phyloP scores from a whole-genome alignment of 2,329 filamentous ascomycete species.

The Penicillium corylophilum region DNA sequence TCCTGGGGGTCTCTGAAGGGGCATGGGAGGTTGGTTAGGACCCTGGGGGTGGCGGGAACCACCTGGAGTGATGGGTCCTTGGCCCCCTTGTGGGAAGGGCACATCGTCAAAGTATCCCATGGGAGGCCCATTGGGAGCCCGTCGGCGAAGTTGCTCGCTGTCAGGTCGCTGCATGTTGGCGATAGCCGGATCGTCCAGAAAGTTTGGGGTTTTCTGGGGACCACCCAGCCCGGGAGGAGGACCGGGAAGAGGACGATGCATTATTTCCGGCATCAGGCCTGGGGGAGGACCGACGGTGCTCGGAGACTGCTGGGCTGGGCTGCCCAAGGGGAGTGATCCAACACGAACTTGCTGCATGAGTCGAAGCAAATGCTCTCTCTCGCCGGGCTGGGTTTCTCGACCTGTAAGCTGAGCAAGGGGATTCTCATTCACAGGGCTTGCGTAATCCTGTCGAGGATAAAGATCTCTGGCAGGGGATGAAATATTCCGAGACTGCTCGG shows the following conservation, averaged over 20 bases:
- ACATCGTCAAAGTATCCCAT: conserved; percentile 45
- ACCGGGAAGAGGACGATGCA: conserved; percentile 35
- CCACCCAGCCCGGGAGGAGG: conserved; percentile 35
- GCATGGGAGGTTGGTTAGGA: conserved; percentile 36
- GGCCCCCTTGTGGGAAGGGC: conserved; percentile 35
- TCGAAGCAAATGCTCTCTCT: conserved; percentile 81
- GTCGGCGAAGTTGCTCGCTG: conserved; percentile 36
- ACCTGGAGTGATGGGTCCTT: conserved; percentile 36
- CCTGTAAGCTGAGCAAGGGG: conserved; percentile 33
- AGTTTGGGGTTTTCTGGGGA: conserved; percentile 36
- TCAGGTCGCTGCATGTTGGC: conserved; percentile 43
- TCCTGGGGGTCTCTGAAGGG: conserved; percentile 46
- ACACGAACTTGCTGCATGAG: conserved; percentile 67
- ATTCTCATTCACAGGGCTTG: conserved; percentile 29
- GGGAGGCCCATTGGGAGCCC: conserved; percentile 39
- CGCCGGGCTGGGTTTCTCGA: conserved; percentile 50
- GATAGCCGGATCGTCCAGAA: conserved; percentile 46
- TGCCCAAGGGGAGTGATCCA: conserved; percentile 28
- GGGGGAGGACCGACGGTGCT: conserved; percentile 34
- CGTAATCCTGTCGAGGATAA: conserved; percentile 33
- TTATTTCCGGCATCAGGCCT: conserved; percentile 37
- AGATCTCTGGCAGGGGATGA: conserved; percentile 35
- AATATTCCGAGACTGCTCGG: conserved; percentile 31
- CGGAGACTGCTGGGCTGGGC: conserved; percentile 28
- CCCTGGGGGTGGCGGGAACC: conserved; percentile 35